Evolutionary conservation across 257 asterid genomes (phyloP).

Genomic region (Asclepias syriaca): DNA sequence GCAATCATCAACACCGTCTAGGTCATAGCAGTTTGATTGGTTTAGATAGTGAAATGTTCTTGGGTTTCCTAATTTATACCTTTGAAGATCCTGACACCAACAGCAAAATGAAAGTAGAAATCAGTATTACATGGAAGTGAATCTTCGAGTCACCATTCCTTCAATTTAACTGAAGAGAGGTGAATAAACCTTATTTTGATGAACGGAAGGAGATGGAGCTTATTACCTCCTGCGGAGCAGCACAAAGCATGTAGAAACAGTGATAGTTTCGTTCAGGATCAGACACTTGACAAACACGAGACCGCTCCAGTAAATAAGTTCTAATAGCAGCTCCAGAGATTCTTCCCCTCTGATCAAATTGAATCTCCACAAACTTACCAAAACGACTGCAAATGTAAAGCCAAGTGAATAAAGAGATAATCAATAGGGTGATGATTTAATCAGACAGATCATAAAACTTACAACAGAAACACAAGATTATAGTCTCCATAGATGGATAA

Average conservation of each 20-base stretch:
- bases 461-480: neutral
- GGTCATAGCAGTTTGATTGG: slow-evolving; percentile 78
- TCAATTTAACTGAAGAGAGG: neutral
- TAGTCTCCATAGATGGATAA: neutral
- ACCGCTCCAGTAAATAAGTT: slow-evolving; percentile 97
- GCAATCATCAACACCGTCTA: slow-evolving; percentile 79
- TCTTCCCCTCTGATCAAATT: slow-evolving; percentile 81
- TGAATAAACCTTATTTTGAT: neutral
- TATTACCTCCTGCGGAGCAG: slow-evolving; percentile 88
- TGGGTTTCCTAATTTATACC: slow-evolving; percentile 79
- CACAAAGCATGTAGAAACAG: slow-evolving; percentile 98
- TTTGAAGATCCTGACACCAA: slow-evolving; percentile 55
- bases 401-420: neutral
- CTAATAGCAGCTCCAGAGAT: slow-evolving; percentile 98
- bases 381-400: slow-evolving; percentile 67
- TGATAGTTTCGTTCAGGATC: slow-evolving; percentile 99
- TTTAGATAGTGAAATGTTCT: slow-evolving; percentile 89
- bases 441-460: neutral
- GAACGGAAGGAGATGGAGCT: slow-evolving; percentile 6
- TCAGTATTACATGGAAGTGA: neutral
- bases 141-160: neutral
- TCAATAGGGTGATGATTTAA: neutral
- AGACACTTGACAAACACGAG: slow-evolving; percentile 98
- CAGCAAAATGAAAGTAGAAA: slow-evolving; percentile 16
- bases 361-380: slow-evolving; percentile 98